Evolutionary conservation across 2,329 filamentous ascomycete genomes (phyloP).

Genomic region (Coniochaeta prunicola): DNA sequence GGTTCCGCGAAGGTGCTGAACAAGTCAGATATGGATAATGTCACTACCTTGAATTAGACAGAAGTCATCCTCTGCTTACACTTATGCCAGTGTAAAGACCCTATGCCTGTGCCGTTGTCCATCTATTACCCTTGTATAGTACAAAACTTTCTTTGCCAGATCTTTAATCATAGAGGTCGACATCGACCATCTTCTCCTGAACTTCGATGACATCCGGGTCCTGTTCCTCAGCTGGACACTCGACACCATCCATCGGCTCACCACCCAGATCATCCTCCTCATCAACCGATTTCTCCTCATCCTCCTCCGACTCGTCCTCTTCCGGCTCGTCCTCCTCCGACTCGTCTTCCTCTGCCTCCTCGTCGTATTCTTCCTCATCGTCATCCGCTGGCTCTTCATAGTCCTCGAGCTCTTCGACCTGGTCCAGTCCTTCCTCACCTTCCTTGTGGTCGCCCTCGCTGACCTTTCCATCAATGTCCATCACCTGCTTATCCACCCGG

Average conservation of each 20-base stretch:
- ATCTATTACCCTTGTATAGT: background rate
- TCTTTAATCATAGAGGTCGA: background rate
- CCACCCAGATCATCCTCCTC: background rate
- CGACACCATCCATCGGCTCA: background rate
- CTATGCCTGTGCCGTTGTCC: background rate
- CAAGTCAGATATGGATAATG: conserved; percentile 53
- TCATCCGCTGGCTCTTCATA: no score
- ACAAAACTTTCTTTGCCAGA: background rate
- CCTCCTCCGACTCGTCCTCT: background rate
- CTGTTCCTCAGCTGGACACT: background rate
- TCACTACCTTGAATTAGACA: background rate
- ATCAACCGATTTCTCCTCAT: background rate
- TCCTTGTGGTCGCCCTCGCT: no score
- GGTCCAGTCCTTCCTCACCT: no score
- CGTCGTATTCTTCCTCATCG: background rate
- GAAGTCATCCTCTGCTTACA: background rate
- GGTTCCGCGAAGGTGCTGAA: conserved; percentile 55
- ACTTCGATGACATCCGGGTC: background rate
- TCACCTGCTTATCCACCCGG: background rate
- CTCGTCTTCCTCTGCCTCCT: background rate
- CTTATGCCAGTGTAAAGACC: background rate
- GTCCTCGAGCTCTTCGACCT: no score
- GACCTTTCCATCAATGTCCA: background rate
- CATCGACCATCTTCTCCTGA: background rate
- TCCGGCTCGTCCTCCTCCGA: background rate